These are phyloP conservation scores for Yarrowia sp. DNA, from an alignment of 805 yeast species.

Conservation along the genomic window DNA sequence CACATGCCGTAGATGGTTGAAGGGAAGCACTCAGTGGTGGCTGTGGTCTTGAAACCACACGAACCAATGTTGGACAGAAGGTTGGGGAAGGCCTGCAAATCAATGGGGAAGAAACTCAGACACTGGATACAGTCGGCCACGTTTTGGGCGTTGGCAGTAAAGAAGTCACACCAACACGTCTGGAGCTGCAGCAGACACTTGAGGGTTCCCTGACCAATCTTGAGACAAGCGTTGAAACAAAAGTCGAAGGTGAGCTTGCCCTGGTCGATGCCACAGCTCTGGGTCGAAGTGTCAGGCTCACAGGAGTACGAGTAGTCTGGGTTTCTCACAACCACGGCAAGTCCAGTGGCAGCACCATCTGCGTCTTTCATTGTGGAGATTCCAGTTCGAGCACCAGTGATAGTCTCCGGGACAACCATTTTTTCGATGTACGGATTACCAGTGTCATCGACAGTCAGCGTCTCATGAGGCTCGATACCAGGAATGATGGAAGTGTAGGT, in stretches of 20 bases:
- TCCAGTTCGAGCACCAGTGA: slow-evolving; percentile 6
- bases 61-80: slow-evolving; percentile 1
- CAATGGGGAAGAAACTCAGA: neutral
- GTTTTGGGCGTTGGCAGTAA: neutral
- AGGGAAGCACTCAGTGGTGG: neutral
- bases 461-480: neutral
- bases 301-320: neutral
- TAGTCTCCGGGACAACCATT: neutral
- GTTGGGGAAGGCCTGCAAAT: neutral
- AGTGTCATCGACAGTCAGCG: neutral
- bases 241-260: neutral
- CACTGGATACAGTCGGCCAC: slow-evolving; percentile 13
- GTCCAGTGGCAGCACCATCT: neutral
- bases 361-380: neutral
- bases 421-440: slow-evolving; percentile 8
- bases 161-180: slow-evolving; percentile 11
- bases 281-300: neutral
- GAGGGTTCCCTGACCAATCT: neutral
- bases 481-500: neutral
- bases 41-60: neutral
- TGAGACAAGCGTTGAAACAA: neutral
- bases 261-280: neutral
- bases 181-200: neutral
- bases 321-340: neutral
- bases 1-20: neutral